These are phyloP conservation scores for Entrophospora sp. DNA, from an alignment of 192 early-diverging fungal genomes.

Conservation along the genomic window DNA sequence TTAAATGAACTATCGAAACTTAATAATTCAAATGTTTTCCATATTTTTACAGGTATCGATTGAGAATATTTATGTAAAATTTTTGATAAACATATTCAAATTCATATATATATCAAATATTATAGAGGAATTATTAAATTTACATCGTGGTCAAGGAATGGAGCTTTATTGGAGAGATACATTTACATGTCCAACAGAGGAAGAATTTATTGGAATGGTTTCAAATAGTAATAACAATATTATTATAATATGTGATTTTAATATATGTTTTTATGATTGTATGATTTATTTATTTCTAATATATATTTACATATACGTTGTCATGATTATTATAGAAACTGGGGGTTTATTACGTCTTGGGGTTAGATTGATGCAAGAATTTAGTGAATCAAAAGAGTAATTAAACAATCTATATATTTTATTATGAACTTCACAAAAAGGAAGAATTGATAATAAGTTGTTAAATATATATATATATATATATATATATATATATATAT, in stretches of 20 bases:
- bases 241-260: not conserved
- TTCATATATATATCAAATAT: not conserved
- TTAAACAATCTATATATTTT: too few species aligned
- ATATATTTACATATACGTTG: too few species aligned
- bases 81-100: not conserved
- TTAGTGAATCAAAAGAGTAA: slow-evolving; percentile 36
- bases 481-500: not conserved
- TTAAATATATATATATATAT: too few species aligned
- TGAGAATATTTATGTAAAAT: not conserved
- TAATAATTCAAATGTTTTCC: slow-evolving; percentile 56
- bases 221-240: slow-evolving; percentile 63
- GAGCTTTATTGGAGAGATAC: slow-evolving; percentile 95
- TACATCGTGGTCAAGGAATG: slow-evolving; percentile 97
- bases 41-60: slow-evolving; percentile 80
- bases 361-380: slow-evolving; percentile 87
- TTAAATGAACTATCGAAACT: slow-evolving; percentile 66
- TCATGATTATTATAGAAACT: slow-evolving; percentile 65
- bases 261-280: not conserved
- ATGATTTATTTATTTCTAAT: not conserved
- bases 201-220: slow-evolving; percentile 93
- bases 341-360: slow-evolving; percentile 91
- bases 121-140: slow-evolving; percentile 72
- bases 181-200: slow-evolving; percentile 82
- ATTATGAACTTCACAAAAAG: too few species aligned
- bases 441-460: too few species aligned